Base-by-base conservation (phyloP, 2,329 filamentous ascomycete genomes). In the Rhytidhysteron rufulum region DNA sequence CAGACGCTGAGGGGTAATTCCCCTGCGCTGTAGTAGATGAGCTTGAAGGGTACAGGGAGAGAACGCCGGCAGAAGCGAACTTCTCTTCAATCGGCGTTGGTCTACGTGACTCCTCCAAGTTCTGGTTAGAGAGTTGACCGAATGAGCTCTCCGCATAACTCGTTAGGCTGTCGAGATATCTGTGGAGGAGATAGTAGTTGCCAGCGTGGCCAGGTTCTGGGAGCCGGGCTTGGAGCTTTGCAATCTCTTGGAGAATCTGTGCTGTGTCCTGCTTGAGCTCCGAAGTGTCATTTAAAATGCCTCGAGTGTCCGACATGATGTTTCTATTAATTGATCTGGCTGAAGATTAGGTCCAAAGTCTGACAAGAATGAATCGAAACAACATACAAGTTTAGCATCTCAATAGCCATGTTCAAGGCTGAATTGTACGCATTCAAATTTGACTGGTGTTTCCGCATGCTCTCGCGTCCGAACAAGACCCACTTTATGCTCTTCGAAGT, bases 231-330 rank as follows among this genome's bases (percentile, higher is more conserved):
- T 32, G 30, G 9, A 32, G 30, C 30, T 32, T 32, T 32, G 30
- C 30, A 32, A 32, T 32, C 16, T 32, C 30, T 32, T 32, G 7
- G 7, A 32, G 15, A 16, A 32, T 32, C 30, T 32, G 30, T 32
- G 30, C 15, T 8, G 30, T 32, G 30, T 32, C 30, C 11, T 32
- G 8, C 15, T 32, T 32, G 7, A 32, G 7, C 7, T 32, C 30
- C 30, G 30, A 32, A 32, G 30, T 32, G 15, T 32, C 30, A 32
- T 32, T 8, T 17, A 32, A 15, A 8, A 32, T 32, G 7, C 16
- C 30, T 32, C 16, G 30, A n/a, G 30, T 32, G 16, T 32, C 30
- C 8, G 30, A 8, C 30, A 9, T 32, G 30, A 32, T 32, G 15
- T 17, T 16, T 17, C 15, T 32, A 32, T 8, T 32, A 8, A 32